Evolutionary conservation across 2,329 filamentous ascomycete species (phyloP), one percentile per base, ranked within the genome.

Genomic region (Ceratocystis harringtonii): DNA sequence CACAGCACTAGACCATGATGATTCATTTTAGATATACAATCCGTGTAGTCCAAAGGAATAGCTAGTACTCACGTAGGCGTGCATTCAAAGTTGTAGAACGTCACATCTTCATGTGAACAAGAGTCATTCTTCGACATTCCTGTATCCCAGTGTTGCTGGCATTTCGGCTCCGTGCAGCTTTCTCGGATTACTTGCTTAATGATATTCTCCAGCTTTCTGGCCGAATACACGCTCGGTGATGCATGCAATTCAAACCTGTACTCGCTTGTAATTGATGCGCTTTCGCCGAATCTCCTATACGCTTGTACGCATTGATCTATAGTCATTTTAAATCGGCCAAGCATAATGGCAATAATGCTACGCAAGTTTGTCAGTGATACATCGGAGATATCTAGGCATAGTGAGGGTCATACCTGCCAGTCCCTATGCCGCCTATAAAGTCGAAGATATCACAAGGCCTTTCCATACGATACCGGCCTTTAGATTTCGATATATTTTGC

Each of bases 361-460:
- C 12, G 22, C 6, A 22, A 19, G 19, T 5, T 6, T 30, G 30
- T 30, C 4, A n/a, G 4, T n/a, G 22, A 22, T 50, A 50, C 22
- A 17, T 50, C 12, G 1, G 12, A 8, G 2, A 15, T 19, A 30
- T 65, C 6, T 28, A 52, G 30, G 15, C 22, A 41, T 2, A n/a
- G 44, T 30, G 4, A 30, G 30, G 1, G n/a, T 41, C 65, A 28
- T 63, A 71, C 70, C 71, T 70, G 48, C 72, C 70, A 1, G 72
- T 72, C 62, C 71, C 71, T 30, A 71, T 73, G 19, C 71, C 72
- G 50, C 71, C 72, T 55, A 73, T 71, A 17, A 73, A 63, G 25
- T 73, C 69, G 63, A 72, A 73, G 36, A 68, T 64, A 19, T 73
- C 71, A 58, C 70, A 70, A 30, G 71, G 72, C 43, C 48, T 68